Evolutionary conservation across 1,284 basidiomycete species (phyloP).

Genomic region (Peniophora sp.): DNA sequence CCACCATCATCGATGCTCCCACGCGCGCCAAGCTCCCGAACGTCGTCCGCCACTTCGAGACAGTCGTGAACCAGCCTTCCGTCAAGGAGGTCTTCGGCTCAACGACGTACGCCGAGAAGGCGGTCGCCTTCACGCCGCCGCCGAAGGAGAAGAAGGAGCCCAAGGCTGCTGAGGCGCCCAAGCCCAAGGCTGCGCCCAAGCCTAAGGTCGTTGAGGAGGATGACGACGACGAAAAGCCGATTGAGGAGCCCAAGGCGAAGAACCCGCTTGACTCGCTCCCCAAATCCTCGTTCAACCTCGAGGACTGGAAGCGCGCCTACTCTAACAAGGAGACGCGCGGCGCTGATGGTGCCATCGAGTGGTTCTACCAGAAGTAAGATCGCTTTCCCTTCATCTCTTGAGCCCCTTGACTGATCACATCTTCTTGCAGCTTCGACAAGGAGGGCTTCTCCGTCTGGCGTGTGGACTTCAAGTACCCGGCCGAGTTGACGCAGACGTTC

Average conservation of each 20-base stretch:
- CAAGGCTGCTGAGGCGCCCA: slow-evolving; percentile 36
- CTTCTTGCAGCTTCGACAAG: slow-evolving; percentile 66
- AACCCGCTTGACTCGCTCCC: slow-evolving; percentile 92
- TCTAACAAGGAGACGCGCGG: slow-evolving; percentile 95
- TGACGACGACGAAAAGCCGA: slow-evolving; percentile 53
- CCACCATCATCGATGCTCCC: slow-evolving; percentile 54
- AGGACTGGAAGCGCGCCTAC: slow-evolving; percentile 98
- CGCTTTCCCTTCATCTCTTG: too few relatives aligned
- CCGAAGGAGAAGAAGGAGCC: slow-evolving; percentile 61
- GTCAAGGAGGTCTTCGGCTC: slow-evolving; percentile 62
- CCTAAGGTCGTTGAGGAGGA: slow-evolving; percentile 62
- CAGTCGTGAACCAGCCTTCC: slow-evolving; percentile 76
- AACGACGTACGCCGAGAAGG: slow-evolving; percentile 63
- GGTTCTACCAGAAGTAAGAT: slow-evolving; percentile 87
- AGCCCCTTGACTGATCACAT: too few relatives aligned
- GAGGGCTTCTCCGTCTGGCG: slow-evolving; percentile 91
- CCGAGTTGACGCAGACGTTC: slow-evolving; percentile 87
- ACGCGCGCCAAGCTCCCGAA: slow-evolving; percentile 68
- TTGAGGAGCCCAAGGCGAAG: slow-evolving; percentile 74
- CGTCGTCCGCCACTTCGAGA: slow-evolving; percentile 78
- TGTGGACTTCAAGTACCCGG: slow-evolving; percentile 96
- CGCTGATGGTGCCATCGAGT: slow-evolving; percentile 65
- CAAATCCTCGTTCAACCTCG: slow-evolving; percentile 89
- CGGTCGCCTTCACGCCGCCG: slow-evolving; percentile 67
- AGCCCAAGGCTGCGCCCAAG: slow-evolving; percentile 53